Evolutionary conservation across 805 yeast genomes (phyloP).

Genomic region (Kluyveromyces lactis): DNA sequence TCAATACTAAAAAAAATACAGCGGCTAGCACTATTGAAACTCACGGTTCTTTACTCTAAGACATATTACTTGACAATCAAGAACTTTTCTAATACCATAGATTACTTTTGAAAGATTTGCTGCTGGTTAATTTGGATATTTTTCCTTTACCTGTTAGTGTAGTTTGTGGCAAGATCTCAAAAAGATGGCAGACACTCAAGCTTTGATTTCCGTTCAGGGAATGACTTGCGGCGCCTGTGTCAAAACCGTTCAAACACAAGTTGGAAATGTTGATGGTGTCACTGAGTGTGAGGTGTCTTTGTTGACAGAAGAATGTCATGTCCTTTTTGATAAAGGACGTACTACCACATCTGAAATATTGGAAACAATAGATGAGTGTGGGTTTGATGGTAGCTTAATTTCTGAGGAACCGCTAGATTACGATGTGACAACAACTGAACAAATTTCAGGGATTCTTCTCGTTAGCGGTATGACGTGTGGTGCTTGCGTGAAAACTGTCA

Average conservation of each 20-base stretch:
- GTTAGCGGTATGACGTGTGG: conserved; percentile 86
- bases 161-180: too few species aligned
- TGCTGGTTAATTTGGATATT: too few species aligned
- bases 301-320: conserved; percentile 62
- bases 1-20: too few species aligned
- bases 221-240: conserved; percentile 94
- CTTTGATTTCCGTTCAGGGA: conserved; percentile 40
- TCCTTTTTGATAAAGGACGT: conserved; percentile 37
- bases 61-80: too few species aligned
- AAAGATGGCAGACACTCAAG: conserved; percentile 3
- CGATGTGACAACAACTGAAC: background rate
- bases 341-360: conserved; percentile 30
- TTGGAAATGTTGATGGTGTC: conserved; percentile 45
- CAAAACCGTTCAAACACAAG: conserved; percentile 50
- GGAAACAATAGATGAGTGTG: conserved; percentile 62
- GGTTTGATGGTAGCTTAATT: conserved; percentile 44
- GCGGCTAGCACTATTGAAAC: too few species aligned
- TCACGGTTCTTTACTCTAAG: too few species aligned
- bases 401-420: background rate
- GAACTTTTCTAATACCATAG: too few species aligned
- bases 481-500: conserved; percentile 66
- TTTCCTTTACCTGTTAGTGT: too few species aligned
- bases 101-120: too few species aligned
- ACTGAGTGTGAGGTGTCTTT: conserved; percentile 53
- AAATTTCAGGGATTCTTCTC: conserved; percentile 5